Evolutionary conservation across 2,329 filamentous ascomycete species (phyloP).

Genomic region (Rachicladosporium sp.): DNA sequence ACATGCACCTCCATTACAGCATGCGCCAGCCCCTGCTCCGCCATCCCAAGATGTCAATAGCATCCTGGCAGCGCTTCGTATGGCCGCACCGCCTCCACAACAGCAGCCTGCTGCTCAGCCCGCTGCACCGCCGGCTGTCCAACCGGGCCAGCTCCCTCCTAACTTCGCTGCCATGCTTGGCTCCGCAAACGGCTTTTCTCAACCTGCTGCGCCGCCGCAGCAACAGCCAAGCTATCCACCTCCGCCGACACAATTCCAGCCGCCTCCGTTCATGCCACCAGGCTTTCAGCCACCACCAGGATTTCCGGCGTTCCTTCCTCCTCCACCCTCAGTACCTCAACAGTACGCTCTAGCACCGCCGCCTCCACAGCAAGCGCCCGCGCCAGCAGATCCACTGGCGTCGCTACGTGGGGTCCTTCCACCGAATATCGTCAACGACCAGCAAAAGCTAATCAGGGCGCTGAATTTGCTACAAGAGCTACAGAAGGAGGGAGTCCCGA

Average conservation of each 20-base stretch:
- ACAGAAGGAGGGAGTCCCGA: constrained; percentile 59
- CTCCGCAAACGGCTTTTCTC: constrained; percentile 3
- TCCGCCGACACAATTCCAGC: constrained; percentile 3
- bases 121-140: constrained; percentile 5
- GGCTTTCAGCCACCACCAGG: constrained; percentile 7
- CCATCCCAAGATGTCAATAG: constrained; percentile 22
- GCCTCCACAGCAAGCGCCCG: constrained; percentile 17
- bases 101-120: constrained; percentile 10
- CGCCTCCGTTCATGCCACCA: constrained; percentile 4
- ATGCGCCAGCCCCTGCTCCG: constrained; percentile 9
- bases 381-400: constrained; percentile 15
- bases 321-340: constrained; percentile 21
- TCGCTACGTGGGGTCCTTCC: constrained; percentile 22
- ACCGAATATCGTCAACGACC: constrained; percentile 24
- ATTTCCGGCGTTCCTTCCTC: constrained; percentile 16
- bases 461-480: constrained; percentile 64
- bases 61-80: constrained; percentile 24
- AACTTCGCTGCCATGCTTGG: constrained; percentile 7
- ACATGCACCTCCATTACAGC: constrained; percentile 7
- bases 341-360: constrained; percentile 37
- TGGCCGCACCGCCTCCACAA: constrained; percentile 14
- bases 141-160: constrained; percentile 11
- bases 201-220: constrained; percentile 5
- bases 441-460: constrained; percentile 52
- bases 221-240: constrained; percentile 8